These are phyloP conservation scores for Sonneratia alba DNA, from an alignment of 345 rosid genomes.

Conservation along the genomic window DNA sequence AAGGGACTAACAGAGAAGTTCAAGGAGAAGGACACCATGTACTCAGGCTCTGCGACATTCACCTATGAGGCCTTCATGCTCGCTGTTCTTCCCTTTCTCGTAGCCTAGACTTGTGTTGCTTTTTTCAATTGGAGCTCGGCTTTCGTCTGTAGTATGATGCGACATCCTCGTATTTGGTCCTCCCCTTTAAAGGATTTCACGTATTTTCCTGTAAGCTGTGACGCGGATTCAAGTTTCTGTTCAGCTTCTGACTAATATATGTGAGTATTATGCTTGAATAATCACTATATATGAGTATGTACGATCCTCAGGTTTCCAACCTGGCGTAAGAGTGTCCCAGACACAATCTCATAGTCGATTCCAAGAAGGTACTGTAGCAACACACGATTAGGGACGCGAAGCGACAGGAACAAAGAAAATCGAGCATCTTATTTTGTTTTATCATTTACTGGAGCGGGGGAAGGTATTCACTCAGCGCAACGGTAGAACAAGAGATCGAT, in stretches of 20 bases:
- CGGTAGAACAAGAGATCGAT: background rate
- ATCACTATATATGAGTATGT: background rate
- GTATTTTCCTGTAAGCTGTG: background rate
- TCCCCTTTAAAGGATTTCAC: background rate
- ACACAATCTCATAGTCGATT: background rate
- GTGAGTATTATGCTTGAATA: background rate
- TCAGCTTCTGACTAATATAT: background rate
- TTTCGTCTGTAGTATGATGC: background rate
- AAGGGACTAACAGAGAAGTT: constrained; percentile 22
- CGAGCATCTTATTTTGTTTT: background rate
- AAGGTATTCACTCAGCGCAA: background rate
- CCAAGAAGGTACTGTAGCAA: background rate
- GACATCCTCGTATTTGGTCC: background rate
- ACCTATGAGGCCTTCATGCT: constrained; percentile 18
- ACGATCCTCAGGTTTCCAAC: too few relatives aligned
- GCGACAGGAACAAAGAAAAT: background rate
- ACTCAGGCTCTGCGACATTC: constrained; percentile 16
- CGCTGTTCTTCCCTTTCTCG: constrained; percentile 12
- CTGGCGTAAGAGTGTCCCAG: background rate
- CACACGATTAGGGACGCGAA: background rate
- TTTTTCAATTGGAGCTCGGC: background rate
- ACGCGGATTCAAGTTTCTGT: background rate
- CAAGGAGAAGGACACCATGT: constrained; percentile 17
- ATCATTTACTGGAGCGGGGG: background rate
- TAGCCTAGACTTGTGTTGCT: constrained; percentile 1